Percentiles rank a stretch among this genome's conserved stretches.
Conservation (phyloP, 73 alveolate species). For the Uronychia setigera region DNA sequence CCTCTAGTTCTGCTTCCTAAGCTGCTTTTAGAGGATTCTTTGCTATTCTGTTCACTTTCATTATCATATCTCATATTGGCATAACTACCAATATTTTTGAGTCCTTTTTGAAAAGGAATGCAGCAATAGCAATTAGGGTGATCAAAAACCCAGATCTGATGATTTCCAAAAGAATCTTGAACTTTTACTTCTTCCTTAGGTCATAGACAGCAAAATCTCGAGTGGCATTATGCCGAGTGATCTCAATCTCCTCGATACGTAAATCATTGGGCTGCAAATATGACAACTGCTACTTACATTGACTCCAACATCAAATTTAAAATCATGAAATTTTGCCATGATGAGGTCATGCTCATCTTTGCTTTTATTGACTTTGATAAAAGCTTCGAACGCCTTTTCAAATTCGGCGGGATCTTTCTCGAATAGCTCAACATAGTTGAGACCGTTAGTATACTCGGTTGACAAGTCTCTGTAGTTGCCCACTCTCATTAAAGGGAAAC, state of each 20-base stretch:
- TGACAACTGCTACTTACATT: neutral
- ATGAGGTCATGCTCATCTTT: neutral
- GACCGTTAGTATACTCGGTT: neutral
- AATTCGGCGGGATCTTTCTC: neutral
- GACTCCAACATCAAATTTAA: neutral
- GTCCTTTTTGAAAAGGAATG: conserved; percentile 80
- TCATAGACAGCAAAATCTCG: neutral
- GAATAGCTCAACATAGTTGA: neutral
- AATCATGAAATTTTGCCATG: neutral
- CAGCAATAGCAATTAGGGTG: conserved; percentile 67
- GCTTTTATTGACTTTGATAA: neutral
- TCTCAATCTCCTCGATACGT: neutral
- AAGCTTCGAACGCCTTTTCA: neutral
- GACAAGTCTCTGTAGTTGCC: neutral
- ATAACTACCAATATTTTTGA: conserved; percentile 76
- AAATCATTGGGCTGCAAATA: neutral
- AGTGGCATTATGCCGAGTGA: neutral
- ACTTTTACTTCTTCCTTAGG: neutral
- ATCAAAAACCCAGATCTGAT: conserved; percentile 72
- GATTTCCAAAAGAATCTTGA: neutral
- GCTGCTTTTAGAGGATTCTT: conserved; percentile 86
- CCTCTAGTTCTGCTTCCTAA: too few species aligned
- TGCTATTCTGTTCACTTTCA: conserved; percentile 80
- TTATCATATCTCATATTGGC: conserved; percentile 87
- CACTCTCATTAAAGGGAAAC: neutral